Conservation (phyloP, 1,284 basidiomycete genomes). For the Trichosporon coremiiforme region DNA sequence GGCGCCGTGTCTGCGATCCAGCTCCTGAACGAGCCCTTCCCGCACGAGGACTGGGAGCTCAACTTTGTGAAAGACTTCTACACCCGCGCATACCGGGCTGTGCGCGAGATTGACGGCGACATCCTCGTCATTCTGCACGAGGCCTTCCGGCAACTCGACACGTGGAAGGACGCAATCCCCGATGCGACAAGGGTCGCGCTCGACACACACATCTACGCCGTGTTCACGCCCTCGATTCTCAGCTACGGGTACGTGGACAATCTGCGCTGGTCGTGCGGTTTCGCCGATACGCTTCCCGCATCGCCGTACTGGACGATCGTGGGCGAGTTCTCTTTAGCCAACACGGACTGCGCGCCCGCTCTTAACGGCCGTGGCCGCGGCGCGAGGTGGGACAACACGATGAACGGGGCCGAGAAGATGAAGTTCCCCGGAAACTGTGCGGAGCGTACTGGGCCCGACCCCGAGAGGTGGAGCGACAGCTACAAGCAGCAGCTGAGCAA, state of each 20-base stretch:
- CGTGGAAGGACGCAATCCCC: constrained; percentile 74
- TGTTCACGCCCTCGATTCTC: constrained; percentile 45
- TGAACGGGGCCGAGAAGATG: not conserved
- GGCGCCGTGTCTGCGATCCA: constrained; percentile 51
- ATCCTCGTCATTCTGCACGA: constrained; percentile 62
- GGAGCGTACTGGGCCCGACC: constrained; percentile 61
- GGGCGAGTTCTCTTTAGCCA: constrained; percentile 70
- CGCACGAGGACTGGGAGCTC: constrained; percentile 6
- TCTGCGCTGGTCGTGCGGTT: constrained; percentile 62
- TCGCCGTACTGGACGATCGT: constrained; percentile 67
- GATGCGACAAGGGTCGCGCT: constrained; percentile 42
- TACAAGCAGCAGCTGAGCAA: constrained; percentile 79
- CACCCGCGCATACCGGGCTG: constrained; percentile 16
- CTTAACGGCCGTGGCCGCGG: constrained; percentile 55
- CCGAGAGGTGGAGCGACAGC: constrained; percentile 66
- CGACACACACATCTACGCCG: constrained; percentile 62
- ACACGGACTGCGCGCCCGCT: constrained; percentile 27
- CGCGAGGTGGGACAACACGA: constrained; percentile 73
- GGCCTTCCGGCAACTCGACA: constrained; percentile 74
- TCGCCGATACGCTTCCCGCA: constrained; percentile 58
- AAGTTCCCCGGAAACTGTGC: constrained; percentile 28
- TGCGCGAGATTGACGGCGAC: constrained; percentile 20
- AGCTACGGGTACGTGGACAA: constrained; percentile 43
- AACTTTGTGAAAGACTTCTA: constrained; percentile 59
- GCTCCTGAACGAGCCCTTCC: constrained; percentile 26